A percentile compares a stretch with the other conserved stretches of the same genome.
phyloP scores from a whole-genome alignment of 2,329 filamentous ascomycete genomes.

The Spiromastix sp. region DNA sequence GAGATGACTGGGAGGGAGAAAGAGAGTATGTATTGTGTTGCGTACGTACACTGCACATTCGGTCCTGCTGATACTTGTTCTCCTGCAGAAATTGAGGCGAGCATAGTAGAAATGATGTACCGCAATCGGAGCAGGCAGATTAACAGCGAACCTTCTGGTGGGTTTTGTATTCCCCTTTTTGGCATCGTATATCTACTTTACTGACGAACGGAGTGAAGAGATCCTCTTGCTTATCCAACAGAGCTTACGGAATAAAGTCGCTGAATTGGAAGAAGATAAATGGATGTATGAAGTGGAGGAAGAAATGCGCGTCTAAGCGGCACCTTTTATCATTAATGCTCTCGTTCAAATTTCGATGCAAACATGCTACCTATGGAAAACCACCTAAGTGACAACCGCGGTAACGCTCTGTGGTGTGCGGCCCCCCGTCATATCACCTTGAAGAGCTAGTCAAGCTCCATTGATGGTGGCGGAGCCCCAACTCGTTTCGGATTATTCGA shows the following conservation, averaged over 20 bases:
- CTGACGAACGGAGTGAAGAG: conserved; percentile 38
- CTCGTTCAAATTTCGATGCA: neutral
- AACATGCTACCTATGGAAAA: too few species aligned
- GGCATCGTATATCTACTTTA: neutral
- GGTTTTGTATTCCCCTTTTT: conserved; percentile 15
- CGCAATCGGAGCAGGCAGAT: conserved; percentile 36
- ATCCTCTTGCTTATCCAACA: conserved; percentile 58
- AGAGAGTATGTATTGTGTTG: conserved; percentile 25
- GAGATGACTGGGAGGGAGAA: conserved; percentile 25
- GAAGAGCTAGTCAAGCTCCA: conserved; percentile 34
- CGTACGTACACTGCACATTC: too few species aligned
- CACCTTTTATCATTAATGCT: neutral
- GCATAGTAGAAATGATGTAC: conserved; percentile 36
- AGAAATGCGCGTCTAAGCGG: conserved; percentile 23
- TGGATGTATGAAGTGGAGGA: conserved; percentile 82
- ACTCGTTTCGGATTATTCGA: conserved; percentile 33
- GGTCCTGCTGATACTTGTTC: neutral
- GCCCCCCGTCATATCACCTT: too few species aligned
- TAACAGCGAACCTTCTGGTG: conserved; percentile 55
- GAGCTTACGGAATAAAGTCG: conserved; percentile 62
- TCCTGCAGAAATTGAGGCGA: conserved; percentile 6
- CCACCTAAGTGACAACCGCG: too few species aligned
- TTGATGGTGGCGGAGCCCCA: conserved; percentile 33
- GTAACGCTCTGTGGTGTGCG: neutral
- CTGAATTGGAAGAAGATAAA: conserved; percentile 66